Conservation (phyloP, 2,329 filamentous ascomycete species). For the Aspergillus sp. region DNA sequence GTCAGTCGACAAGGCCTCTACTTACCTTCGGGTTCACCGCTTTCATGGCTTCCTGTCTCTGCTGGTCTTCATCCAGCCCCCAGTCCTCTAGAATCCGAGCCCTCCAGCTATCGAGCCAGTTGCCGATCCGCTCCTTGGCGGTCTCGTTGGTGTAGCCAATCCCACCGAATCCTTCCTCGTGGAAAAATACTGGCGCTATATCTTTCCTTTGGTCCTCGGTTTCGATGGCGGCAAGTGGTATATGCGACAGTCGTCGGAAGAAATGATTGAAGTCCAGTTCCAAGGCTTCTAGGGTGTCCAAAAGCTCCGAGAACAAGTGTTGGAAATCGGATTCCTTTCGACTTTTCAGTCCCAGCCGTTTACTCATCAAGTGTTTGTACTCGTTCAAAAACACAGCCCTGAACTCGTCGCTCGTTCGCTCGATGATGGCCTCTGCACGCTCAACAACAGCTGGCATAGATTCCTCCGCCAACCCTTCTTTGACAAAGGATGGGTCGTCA, state of each 20-base stretch:
- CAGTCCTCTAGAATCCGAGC: constrained; percentile 73
- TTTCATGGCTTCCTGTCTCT: constrained; percentile 74
- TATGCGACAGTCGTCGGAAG: constrained; percentile 72
- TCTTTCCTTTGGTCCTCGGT: constrained; percentile 63
- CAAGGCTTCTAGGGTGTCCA: constrained; percentile 77
- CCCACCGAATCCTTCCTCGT: constrained; percentile 66
- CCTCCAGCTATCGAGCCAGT: constrained; percentile 82
- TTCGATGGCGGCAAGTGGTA: constrained; percentile 63
- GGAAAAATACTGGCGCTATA: constrained; percentile 75
- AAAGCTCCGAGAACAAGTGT: constrained; percentile 72
- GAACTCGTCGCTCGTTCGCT: constrained; percentile 79
- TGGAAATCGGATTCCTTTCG: constrained; percentile 75
- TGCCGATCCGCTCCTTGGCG: constrained; percentile 65
- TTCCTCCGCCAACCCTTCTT: constrained; percentile 70
- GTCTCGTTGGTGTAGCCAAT: constrained; percentile 61
- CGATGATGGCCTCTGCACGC: constrained; percentile 81
- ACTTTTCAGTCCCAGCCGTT: constrained; percentile 71
- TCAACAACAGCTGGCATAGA: constrained; percentile 68
- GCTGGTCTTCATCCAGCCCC: constrained; percentile 60
- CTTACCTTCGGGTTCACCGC: constrained; percentile 75
- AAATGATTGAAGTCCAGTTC: constrained; percentile 94
- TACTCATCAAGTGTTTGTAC: constrained; percentile 82
- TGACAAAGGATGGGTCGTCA: constrained; percentile 69
- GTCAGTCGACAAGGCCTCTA: constrained; percentile 2
- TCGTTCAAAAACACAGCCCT: constrained; percentile 83